A percentile compares a stretch with the other conserved stretches of the same genome.
Evolutionary conservation across 495 filamentous ascomycete genomes (phyloP).

Genomic region (Talaromyces stipitatus): DNA sequence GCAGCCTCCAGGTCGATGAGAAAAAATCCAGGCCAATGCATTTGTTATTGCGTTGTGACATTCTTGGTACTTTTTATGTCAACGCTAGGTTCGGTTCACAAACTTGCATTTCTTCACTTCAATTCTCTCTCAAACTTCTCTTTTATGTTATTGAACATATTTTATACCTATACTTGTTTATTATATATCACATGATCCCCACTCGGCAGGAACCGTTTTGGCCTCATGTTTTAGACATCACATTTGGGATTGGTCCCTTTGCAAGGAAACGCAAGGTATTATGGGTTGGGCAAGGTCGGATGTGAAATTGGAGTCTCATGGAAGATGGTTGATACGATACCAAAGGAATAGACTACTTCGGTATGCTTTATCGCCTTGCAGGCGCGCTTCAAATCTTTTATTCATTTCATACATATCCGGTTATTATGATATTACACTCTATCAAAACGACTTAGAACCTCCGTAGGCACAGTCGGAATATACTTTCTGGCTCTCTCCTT

Average conservation of each 20-base stretch:
- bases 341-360: too few relatives aligned
- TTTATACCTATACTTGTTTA: neutral
- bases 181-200: neutral
- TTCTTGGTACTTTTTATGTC: too few relatives aligned
- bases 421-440: constrained; percentile 22
- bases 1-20: neutral
- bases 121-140: neutral
- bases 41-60: neutral
- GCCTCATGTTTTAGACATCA: neutral
- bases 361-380: too few relatives aligned
- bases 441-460: constrained; percentile 88
- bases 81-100: neutral
- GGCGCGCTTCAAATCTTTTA: too few relatives aligned
- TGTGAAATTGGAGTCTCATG: too few relatives aligned
- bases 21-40: neutral
- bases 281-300: too few relatives aligned
- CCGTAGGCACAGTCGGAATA: constrained; percentile 89
- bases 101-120: neutral
- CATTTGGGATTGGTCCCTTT: neutral
- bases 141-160: neutral
- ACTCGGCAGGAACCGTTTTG: neutral
- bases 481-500: constrained; percentile 89
- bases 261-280: neutral
- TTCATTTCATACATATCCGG: neutral
- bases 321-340: neutral